phyloP scores from a whole-genome alignment of 2,329 filamentous ascomycete genomes.

The Alternaria dauci region DNA sequence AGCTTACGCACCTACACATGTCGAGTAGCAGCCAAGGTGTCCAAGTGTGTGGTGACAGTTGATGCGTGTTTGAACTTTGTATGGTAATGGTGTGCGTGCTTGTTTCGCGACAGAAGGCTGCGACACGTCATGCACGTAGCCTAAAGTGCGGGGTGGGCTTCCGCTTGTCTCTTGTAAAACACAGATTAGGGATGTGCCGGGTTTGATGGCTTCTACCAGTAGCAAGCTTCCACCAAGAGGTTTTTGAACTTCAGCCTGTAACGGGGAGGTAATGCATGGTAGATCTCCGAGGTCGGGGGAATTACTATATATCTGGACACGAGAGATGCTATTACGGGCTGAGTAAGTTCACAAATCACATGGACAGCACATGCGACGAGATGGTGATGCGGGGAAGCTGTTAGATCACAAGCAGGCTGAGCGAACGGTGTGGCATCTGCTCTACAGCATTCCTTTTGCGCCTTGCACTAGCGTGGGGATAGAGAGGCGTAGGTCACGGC shows the following conservation, averaged over 20 bases:
- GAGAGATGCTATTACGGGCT: background rate
- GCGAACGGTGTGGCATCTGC: slow-evolving; percentile 1
- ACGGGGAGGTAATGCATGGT: background rate
- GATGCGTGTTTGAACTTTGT: slow-evolving; percentile 7
- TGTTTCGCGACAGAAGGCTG: slow-evolving; percentile 3
- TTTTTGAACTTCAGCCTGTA: background rate
- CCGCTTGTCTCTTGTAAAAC: background rate
- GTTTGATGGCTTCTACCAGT: background rate
- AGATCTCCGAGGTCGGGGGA: background rate
- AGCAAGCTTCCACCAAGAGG: background rate
- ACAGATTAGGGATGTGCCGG: background rate
- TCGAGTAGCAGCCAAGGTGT: slow-evolving; percentile 4
- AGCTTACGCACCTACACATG: slow-evolving; percentile 3
- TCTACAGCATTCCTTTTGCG: slow-evolving; percentile 4
- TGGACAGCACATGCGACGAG: background rate
- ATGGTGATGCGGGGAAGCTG: slow-evolving; percentile 3
- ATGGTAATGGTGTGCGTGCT: slow-evolving; percentile 9
- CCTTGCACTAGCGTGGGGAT: slow-evolving; percentile 1
- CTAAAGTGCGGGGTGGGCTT: slow-evolving; percentile 4
- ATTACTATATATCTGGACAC: background rate
- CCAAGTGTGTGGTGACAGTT: slow-evolving; percentile 7
- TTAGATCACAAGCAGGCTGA: background rate
- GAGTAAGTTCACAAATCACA: background rate
- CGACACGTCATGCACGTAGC: slow-evolving; percentile 10
- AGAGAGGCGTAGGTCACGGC: background rate